A percentile compares a stretch with the other conserved stretches of the same genome.
Evolutionary conservation across 176 grass and related monocot species (phyloP).

Genomic region (Avena eriantha): DNA sequence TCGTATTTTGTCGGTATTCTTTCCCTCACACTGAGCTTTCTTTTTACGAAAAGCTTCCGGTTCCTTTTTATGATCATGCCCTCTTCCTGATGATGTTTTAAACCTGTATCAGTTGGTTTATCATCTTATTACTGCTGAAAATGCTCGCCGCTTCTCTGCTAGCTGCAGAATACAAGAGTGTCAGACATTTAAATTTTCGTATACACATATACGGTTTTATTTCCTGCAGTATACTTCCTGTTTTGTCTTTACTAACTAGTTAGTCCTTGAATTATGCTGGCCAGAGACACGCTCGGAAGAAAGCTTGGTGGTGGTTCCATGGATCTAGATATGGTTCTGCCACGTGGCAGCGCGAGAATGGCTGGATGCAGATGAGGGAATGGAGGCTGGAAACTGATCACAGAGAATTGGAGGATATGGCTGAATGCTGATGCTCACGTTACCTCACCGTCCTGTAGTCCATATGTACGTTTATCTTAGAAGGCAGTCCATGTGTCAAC

Average conservation of each 20-base stretch:
- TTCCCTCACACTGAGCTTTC: constrained; percentile 29
- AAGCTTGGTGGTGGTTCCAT: constrained; percentile 84
- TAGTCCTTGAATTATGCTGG: constrained; percentile 45
- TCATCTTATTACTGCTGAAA: constrained; percentile 15
- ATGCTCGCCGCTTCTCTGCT: neutral
- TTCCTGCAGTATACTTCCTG: constrained; percentile 13
- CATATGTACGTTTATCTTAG: constrained; percentile 39
- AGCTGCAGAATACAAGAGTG: constrained; percentile 1
- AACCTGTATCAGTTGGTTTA: neutral
- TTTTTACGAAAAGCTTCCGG: constrained; percentile 16
- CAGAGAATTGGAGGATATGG: constrained; percentile 30
- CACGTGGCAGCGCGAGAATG: constrained; percentile 67
- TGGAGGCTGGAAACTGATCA: constrained; percentile 48
- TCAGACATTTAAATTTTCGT: neutral
- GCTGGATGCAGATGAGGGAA: constrained; percentile 81
- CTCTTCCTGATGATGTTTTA: constrained; percentile 5
- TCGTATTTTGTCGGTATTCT: constrained; percentile 46
- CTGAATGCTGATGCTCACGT: constrained; percentile 27
- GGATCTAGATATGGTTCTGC: constrained; percentile 75
- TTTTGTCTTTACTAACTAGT: constrained; percentile 11
- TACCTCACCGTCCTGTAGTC: constrained; percentile 4
- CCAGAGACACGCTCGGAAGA: constrained; percentile 34
- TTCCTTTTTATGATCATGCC: neutral
- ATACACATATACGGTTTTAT: neutral
- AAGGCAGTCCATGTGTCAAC: constrained; percentile 5